Evolutionary conservation across 164 flowering plant species (phyloP).

Genomic region (Annona squamosa): DNA sequence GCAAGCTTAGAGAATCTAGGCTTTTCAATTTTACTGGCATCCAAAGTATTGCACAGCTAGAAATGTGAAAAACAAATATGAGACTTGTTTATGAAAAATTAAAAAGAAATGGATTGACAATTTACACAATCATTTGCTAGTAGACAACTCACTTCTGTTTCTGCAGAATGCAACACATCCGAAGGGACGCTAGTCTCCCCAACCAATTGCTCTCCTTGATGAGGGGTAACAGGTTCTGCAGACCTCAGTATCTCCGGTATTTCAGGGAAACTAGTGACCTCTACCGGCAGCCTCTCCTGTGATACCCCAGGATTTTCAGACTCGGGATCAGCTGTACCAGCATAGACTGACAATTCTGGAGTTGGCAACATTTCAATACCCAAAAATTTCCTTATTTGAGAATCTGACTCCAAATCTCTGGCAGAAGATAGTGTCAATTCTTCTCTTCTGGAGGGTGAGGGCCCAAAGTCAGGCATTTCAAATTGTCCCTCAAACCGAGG

Average conservation of each 20-base stretch:
- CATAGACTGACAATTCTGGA: slow-evolving; percentile 27
- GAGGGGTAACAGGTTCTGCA: slow-evolving; percentile 4
- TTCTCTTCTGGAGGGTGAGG: slow-evolving; percentile 24
- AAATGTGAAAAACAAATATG: not conserved
- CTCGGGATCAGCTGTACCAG: slow-evolving; percentile 27
- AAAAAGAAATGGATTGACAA: not conserved
- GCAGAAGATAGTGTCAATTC: slow-evolving; percentile 27
- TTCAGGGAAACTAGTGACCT: slow-evolving; percentile 32
- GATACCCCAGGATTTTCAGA: slow-evolving; percentile 29
- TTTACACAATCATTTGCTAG: not conserved
- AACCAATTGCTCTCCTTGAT: not conserved
- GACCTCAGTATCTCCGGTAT: slow-evolving; percentile 43
- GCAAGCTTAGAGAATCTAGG: not conserved
- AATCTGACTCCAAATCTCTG: slow-evolving; percentile 17
- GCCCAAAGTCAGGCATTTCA: slow-evolving; percentile 18
- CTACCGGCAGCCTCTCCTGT: slow-evolving; percentile 6
- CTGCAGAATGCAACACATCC: slow-evolving; percentile 8
- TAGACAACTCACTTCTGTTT: slow-evolving; percentile 36
- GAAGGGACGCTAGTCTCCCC: not conserved
- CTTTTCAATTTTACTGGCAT: not conserved
- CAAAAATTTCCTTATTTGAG: slow-evolving; percentile 15
- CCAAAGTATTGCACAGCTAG: not conserved
- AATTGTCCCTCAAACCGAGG: slow-evolving; percentile 24
- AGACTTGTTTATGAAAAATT: not conserved
- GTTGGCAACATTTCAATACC: slow-evolving; percentile 25